phyloP scores from a whole-genome alignment of 2,329 filamentous ascomycete genomes.

The Plectosphaerella sp. region DNA sequence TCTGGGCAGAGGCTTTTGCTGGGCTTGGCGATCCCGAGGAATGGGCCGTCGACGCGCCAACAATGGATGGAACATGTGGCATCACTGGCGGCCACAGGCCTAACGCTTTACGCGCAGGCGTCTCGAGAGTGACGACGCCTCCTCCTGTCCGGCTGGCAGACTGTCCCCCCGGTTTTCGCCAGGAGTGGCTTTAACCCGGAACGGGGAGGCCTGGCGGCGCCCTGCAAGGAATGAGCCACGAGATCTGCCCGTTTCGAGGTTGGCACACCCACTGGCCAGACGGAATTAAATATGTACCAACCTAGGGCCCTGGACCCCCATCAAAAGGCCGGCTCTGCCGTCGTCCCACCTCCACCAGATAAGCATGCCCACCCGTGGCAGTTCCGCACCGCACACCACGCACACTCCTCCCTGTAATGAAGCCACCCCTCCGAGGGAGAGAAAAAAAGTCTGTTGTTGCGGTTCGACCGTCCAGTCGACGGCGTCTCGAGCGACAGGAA shows the following conservation, averaged over 20 bases:
- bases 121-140: constrained; percentile 3
- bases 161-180: not conserved
- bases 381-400: not conserved
- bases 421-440: no score
- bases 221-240: constrained; percentile 15
- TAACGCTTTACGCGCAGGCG: not conserved
- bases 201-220: constrained; percentile 7
- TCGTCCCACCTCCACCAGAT: constrained; percentile 1
- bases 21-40: no score
- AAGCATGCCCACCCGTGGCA: not conserved
- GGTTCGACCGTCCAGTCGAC: no score
- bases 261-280: not conserved
- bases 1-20: no score
- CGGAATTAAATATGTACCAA: no score
- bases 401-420: no score
- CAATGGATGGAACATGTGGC: no score
- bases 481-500: no score
- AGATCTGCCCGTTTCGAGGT: constrained; percentile 16
- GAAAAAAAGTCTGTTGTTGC: no score
- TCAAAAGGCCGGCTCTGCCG: not conserved
- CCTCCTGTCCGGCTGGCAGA: constrained; percentile 1
- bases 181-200: constrained; percentile 11
- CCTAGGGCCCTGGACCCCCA: not conserved
- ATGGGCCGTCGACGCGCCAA: no score
- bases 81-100: no score